Evolutionary conservation across 495 filamentous ascomycete genomes (phyloP), one percentile per base, ranked within the genome.

Genomic region (Tuber umbilicatum): DNA sequence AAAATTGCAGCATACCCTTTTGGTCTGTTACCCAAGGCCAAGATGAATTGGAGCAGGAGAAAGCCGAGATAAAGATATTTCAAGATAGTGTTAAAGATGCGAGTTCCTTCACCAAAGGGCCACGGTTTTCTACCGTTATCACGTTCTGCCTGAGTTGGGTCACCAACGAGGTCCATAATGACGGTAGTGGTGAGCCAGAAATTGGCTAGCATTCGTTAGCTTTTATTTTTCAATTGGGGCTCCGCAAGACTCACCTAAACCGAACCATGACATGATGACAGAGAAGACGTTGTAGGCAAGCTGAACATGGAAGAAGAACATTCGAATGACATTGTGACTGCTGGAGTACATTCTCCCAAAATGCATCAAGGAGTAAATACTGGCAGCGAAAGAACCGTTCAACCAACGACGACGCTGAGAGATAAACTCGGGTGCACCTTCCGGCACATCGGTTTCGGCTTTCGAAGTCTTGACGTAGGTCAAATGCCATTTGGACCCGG

Each of bases 171-270:
- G 83, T 97, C 91, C 90, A 98, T 95, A 82, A 99, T 97, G 84
- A 99, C 92, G 45, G 89, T 89, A 40, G 95, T 99, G 31, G 96
- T 99, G 75, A 99, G 88, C 89, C 92, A 99, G 89, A 96, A 99
- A 45, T 91, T 89, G 50, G 91, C 90, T 90, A 64, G 43, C 27
- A 35, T 43, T 42, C 67, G 83, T 84, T 73, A 84, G 81, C 31
- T 55, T 21, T 41, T 40, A 68, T 6, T 12, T 40, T 73, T 71
- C 39, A 35, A 23, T n/a, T 40, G 39, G 14, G 38, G 31, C 37
- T n/a, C n/a, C 38, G 67, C 69, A 60, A 71, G 55, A 84, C 88
- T 87, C 90, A 89, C 93, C 92, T 70, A 97, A 87, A 75, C 91
- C 90, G 84, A 99, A 97, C 96, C 96, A 99, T 75, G 94, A 91